Evolutionary conservation across 768 basidiomycete genomes (phyloP).

Genomic region (Favolaschia claudopus): DNA sequence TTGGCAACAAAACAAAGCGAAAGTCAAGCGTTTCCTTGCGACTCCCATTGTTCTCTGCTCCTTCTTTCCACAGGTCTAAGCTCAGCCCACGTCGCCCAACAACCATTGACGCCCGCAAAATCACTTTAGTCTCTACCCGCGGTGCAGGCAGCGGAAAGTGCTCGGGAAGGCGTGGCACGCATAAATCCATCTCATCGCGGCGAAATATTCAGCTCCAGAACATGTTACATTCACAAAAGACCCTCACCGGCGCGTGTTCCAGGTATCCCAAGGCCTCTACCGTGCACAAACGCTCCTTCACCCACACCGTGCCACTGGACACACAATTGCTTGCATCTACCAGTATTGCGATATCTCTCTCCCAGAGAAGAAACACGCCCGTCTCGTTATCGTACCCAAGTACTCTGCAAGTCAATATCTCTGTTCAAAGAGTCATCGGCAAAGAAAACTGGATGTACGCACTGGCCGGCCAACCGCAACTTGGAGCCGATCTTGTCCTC

Average conservation of each 20-base stretch:
- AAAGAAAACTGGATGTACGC: constrained; percentile 28
- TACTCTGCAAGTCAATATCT: constrained; percentile 47
- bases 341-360: constrained; percentile 57
- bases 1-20: neutral
- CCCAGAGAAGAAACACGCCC: constrained; percentile 56
- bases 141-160: constrained; percentile 44
- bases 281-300: constrained; percentile 56
- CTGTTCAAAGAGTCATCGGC: constrained; percentile 5
- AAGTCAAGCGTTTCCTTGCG: too few species aligned
- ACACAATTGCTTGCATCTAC: constrained; percentile 66
- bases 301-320: constrained; percentile 54
- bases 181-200: constrained; percentile 43
- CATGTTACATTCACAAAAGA: neutral
- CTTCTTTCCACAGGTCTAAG: constrained; percentile 51
- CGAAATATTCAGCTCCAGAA: constrained; percentile 14
- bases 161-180: constrained; percentile 50
- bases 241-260: constrained; percentile 55
- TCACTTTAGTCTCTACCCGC: constrained; percentile 50
- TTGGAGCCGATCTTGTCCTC: constrained; percentile 54
- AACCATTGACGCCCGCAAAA: constrained; percentile 63
- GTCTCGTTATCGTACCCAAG: constrained; percentile 61
- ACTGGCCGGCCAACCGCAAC: constrained; percentile 68
- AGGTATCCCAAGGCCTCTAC: constrained; percentile 67
- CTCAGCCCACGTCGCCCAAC: constrained; percentile 51
- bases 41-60: constrained; percentile 35